Percentiles rank a stretch among this genome's conserved stretches.
phyloP scores from a whole-genome alignment of 768 basidiomycete species.

The Scleroderma citrinum region DNA sequence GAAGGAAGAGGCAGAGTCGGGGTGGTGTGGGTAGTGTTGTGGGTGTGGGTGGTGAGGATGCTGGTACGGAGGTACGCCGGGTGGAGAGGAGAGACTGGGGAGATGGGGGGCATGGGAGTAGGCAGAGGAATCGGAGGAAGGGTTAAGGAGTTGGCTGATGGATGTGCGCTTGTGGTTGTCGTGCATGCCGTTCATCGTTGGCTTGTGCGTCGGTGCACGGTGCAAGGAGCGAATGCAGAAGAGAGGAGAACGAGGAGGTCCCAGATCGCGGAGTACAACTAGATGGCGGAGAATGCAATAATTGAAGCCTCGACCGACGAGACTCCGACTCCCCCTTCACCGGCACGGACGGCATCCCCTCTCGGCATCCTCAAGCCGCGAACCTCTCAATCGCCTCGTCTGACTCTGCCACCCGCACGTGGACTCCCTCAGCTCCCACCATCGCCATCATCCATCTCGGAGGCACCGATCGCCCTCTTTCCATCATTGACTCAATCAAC shows the following conservation, averaged over 20 bases:
- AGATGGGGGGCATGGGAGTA: slow-evolving; percentile 26
- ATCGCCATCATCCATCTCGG: no score
- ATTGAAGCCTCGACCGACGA: slow-evolving; percentile 4
- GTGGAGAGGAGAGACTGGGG: slow-evolving; percentile 16
- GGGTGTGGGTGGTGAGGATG: slow-evolving; percentile 24
- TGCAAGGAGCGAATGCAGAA: slow-evolving; percentile 16
- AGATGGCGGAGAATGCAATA: slow-evolving; percentile 23
- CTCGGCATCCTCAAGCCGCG: slow-evolving; percentile 22
- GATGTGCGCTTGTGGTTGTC: slow-evolving; percentile 45
- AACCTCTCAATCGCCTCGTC: slow-evolving; percentile 15
- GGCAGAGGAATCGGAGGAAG: slow-evolving; percentile 37
- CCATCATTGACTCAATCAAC: neutral
- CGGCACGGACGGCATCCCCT: slow-evolving; percentile 14
- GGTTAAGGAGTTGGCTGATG: slow-evolving; percentile 46
- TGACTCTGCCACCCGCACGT: neutral
- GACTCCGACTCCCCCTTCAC: slow-evolving; percentile 24
- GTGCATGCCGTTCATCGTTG: slow-evolving; percentile 37
- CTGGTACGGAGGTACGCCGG: slow-evolving; percentile 23
- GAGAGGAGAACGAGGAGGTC: slow-evolving; percentile 23
- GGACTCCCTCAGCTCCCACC: neutral
- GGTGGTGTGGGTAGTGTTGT: slow-evolving; percentile 21
- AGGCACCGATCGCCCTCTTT: neutral
- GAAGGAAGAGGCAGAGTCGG: slow-evolving; percentile 33
- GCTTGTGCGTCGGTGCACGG: slow-evolving; percentile 11
- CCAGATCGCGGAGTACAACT: slow-evolving; percentile 26